These are phyloP conservation scores for Neurospora terricola DNA, from an alignment of 495 filamentous ascomycete genomes.

Conservation along the genomic window DNA sequence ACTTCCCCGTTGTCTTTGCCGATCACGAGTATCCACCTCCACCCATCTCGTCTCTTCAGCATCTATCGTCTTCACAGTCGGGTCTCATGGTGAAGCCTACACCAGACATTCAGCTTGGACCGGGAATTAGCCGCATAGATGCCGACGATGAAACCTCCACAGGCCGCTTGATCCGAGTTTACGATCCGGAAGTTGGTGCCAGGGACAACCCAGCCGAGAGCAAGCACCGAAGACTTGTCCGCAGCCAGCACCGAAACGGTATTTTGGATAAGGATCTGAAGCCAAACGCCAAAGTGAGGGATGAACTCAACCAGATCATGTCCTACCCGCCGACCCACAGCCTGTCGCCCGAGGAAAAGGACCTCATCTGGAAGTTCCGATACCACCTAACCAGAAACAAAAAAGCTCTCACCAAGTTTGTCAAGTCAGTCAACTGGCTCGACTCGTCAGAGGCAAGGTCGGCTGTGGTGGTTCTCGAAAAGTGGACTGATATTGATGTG, in stretches of 20 bases:
- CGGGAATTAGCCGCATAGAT: conserved; percentile 61
- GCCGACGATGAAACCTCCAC: conserved; percentile 41
- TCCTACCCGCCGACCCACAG: conserved; percentile 87
- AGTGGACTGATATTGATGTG: conserved; percentile 96
- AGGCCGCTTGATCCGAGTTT: conserved; percentile 65
- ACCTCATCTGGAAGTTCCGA: conserved; percentile 92
- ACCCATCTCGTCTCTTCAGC: conserved; percentile 60
- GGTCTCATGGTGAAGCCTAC: conserved; percentile 64
- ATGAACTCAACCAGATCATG: conserved; percentile 86
- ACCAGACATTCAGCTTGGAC: conserved; percentile 73
- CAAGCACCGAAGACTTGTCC: conserved; percentile 85
- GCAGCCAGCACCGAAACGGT: conserved; percentile 80
- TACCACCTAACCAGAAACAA: conserved; percentile 91
- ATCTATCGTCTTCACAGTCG: conserved; percentile 51
- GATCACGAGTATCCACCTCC: conserved; percentile 87
- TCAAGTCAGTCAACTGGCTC: conserved; percentile 91
- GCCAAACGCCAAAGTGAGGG: conserved; percentile 91
- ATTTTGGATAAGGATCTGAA: conserved; percentile 88
- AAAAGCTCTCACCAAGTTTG: conserved; percentile 89
- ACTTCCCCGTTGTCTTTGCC: conserved; percentile 91
- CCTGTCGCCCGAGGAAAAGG: conserved; percentile 81
- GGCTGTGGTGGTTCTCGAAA: conserved; percentile 78
- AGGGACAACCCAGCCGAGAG: conserved; percentile 89
- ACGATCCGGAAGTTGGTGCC: conserved; percentile 85
- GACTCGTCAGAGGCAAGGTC: conserved; percentile 79